These are phyloP conservation scores for Aspergillus alliaceus DNA, from an alignment of 2,329 filamentous ascomycete species.

Conservation along the genomic window DNA sequence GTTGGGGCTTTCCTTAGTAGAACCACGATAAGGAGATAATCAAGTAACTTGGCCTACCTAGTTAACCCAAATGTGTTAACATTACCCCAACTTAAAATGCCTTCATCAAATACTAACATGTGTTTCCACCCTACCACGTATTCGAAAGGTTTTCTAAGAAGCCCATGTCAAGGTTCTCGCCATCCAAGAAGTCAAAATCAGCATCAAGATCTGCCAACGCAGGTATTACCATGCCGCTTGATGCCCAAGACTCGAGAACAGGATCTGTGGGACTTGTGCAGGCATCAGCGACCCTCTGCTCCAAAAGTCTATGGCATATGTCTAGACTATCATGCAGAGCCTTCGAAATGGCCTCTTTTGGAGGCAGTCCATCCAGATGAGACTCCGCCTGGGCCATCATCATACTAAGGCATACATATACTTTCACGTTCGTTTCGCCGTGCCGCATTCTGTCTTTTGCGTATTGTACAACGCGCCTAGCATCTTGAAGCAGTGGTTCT, in stretches of 20 bases:
- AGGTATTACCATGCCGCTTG: not conserved
- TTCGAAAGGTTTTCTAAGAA: not conserved
- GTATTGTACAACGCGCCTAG: constrained; percentile 20
- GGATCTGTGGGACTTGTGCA: not conserved
- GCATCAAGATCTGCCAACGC: not conserved
- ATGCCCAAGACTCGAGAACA: not conserved
- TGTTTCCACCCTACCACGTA: too few species aligned
- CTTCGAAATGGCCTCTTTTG: constrained; percentile 3
- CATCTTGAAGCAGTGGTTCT: constrained; percentile 17
- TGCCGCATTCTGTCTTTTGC: constrained; percentile 24
- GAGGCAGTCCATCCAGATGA: constrained; percentile 6
- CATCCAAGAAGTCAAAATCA: not conserved
- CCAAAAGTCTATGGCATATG: constrained; percentile 3
- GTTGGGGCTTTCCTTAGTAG: too few species aligned
- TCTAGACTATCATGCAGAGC: constrained; percentile 4
- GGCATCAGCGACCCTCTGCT: not conserved
- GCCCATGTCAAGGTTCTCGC: not conserved
- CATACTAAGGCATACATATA: constrained; percentile 29
- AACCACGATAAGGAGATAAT: too few species aligned
- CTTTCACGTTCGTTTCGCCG: constrained; percentile 36
- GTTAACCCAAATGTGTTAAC: too few species aligned
- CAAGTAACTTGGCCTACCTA: too few species aligned
- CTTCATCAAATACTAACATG: too few species aligned
- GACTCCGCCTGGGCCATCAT: constrained; percentile 23
- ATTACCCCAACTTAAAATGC: too few species aligned